Evolutionary conservation across 805 yeast species (phyloP).

Genomic region (Teunomyces pallodes): DNA sequence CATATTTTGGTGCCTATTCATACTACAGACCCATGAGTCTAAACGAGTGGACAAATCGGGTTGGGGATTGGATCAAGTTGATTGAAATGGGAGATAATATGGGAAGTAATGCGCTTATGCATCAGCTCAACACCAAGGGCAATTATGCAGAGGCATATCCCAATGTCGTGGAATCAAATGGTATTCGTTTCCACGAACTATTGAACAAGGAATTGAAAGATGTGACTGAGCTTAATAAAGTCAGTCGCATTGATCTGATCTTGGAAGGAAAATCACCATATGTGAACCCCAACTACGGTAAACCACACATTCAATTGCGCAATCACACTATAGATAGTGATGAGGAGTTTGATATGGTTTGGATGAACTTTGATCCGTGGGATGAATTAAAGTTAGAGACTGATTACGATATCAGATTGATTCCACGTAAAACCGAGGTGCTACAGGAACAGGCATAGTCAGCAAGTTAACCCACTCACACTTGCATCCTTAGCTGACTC

Average conservation of each 20-base stretch:
- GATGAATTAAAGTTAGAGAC: constrained; percentile 40
- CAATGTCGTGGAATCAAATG: constrained; percentile 24
- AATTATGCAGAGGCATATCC: constrained; percentile 30
- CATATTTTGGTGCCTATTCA: constrained; percentile 68
- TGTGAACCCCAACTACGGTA: constrained; percentile 28
- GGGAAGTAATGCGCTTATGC: constrained; percentile 6
- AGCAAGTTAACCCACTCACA: neutral
- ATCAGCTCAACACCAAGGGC: constrained; percentile 16
- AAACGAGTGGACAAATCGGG: constrained; percentile 32
- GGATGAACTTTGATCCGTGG: constrained; percentile 47
- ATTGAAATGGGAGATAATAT: constrained; percentile 1
- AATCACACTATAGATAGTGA: constrained; percentile 34
- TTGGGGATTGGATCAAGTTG: constrained; percentile 9
- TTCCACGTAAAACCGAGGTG: constrained; percentile 24
- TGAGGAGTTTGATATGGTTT: constrained; percentile 42
- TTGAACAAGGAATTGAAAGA: constrained; percentile 25
- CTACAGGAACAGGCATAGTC: neutral
- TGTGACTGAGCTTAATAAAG: constrained; percentile 38
- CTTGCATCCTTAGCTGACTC: no score
- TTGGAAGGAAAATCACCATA: constrained; percentile 29
- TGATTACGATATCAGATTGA: constrained; percentile 36
- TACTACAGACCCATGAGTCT: constrained; percentile 51
- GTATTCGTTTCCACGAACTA: constrained; percentile 14
- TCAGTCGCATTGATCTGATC: constrained; percentile 30
- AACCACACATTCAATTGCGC: constrained; percentile 39